Evolutionary conservation across 2,329 filamentous ascomycete species (phyloP).

Genomic region (Periglandula ipomoeae): DNA sequence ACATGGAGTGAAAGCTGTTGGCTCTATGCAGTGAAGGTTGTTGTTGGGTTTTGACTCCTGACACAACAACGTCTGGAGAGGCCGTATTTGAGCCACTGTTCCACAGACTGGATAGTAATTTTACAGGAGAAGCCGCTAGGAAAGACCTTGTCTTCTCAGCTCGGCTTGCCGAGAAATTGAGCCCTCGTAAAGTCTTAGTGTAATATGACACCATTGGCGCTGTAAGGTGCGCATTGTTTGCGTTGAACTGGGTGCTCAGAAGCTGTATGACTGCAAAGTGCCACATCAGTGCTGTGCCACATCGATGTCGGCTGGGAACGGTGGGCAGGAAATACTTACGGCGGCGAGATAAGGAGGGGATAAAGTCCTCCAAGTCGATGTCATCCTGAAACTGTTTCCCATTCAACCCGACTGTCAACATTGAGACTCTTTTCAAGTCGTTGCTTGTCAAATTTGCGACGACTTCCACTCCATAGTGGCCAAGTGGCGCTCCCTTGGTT

Average conservation of each 20-base stretch:
- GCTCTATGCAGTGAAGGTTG: slow-evolving; percentile 31
- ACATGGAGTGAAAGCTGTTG: slow-evolving; percentile 44
- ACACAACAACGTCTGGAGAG: slow-evolving; percentile 15
- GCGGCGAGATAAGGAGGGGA: slow-evolving; percentile 65
- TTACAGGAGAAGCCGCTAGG: slow-evolving; percentile 77
- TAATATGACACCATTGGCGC: slow-evolving; percentile 68
- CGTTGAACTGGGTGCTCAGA: slow-evolving; percentile 59
- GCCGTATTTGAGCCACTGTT: slow-evolving; percentile 44
- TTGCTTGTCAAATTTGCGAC: slow-evolving; percentile 52
- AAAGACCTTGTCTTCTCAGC: slow-evolving; percentile 59
- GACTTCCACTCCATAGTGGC: slow-evolving; percentile 63
- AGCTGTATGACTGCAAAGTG: slow-evolving; percentile 56
- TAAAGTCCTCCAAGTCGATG: slow-evolving; percentile 61
- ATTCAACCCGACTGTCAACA: slow-evolving; percentile 53
- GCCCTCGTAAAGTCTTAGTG: slow-evolving; percentile 62
- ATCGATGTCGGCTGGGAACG: no score
- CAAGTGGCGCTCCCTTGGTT: slow-evolving; percentile 56
- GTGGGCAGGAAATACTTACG: slow-evolving; percentile 38
- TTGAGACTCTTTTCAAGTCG: slow-evolving; percentile 39
- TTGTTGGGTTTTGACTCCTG: slow-evolving; percentile 30
- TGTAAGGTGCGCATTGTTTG: slow-evolving; percentile 54
- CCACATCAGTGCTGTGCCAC: not conserved
- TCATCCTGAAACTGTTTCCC: slow-evolving; percentile 67
- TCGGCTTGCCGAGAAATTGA: slow-evolving; percentile 50
- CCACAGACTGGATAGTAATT: slow-evolving; percentile 77